These are phyloP conservation scores for Vicia villosa DNA, from an alignment of 306 rosid species.

Conservation along the genomic window DNA sequence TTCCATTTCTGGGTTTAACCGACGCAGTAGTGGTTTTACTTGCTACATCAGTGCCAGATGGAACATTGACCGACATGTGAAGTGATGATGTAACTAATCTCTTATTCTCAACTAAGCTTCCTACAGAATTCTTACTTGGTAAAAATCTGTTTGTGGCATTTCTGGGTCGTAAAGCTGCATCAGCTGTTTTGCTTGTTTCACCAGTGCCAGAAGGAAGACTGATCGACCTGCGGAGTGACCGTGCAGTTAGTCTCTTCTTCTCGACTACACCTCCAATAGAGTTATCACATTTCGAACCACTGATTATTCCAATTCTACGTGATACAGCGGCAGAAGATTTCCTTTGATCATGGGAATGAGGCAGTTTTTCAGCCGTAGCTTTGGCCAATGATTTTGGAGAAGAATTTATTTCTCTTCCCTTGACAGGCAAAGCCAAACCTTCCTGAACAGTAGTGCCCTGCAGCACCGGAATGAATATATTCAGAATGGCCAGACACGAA, in stretches of 20 bases:
- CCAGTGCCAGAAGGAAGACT: conserved; percentile 41
- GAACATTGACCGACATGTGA: conserved; percentile 56
- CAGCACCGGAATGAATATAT: conserved; percentile 37
- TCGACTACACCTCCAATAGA: conserved; percentile 36
- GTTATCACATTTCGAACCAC: conserved; percentile 44
- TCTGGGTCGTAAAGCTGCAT: conserved; percentile 24
- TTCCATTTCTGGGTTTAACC: conserved; percentile 32
- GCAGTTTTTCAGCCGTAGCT: conserved; percentile 36
- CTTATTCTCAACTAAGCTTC: conserved; percentile 45
- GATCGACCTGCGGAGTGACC: conserved; percentile 63
- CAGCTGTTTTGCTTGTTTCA: conserved; percentile 48
- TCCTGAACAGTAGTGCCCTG: conserved; percentile 47
- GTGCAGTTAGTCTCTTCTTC: conserved; percentile 44
- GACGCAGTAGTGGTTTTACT: conserved; percentile 40
- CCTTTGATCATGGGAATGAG: conserved; percentile 40
- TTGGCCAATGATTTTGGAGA: conserved; percentile 44
- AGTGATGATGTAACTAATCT: conserved; percentile 44
- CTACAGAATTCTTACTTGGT: conserved; percentile 45
- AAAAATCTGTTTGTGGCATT: conserved; percentile 35
- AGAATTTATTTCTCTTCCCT: conserved; percentile 43
- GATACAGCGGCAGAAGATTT: conserved; percentile 26
- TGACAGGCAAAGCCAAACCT: conserved; percentile 44
- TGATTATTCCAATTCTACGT: conserved; percentile 19
- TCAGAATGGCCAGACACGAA: conserved; percentile 1
- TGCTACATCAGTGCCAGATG: conserved; percentile 43